Evolutionary conservation across 2,329 filamentous ascomycete species (phyloP), one percentile per base, ranked within the genome.

Genomic region (Fusarium paranaense): DNA sequence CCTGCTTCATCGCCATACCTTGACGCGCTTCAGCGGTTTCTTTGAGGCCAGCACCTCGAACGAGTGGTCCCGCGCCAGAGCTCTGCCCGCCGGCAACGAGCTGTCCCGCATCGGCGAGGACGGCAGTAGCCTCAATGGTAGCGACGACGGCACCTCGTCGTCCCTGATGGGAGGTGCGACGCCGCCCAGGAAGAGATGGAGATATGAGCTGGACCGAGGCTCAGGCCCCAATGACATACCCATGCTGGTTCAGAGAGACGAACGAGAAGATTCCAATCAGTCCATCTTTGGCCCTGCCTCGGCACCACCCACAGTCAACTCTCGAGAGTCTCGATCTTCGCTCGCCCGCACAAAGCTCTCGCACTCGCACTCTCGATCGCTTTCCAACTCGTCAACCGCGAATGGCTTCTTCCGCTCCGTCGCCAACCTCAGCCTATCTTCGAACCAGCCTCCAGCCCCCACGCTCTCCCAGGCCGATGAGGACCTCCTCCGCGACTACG

Each of bases 1-100:
- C 81, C 87, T 98, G 56, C 88, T 98, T 66, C 96, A 98, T 84
- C 89, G 92, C 69, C 89, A 98, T 79, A 98, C 96, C 45, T 86
- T 98, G 75, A 92, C 94, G 35, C 94, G 97, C 83, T 97, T 94
- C 79, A 98, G 95, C 7, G 95, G 95, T 18, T 98, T 98, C 86
- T 98, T 98, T 81, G 94, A 97, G 82, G 93, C 94, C 27, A 94
- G 91, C 80, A 95, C 92, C 52, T 95, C 91, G 78, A 91, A 92
- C 66, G 92, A 95, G 81, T 97, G 94, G 94, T 82, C 82, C 33
- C 84, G 79, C 65, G 74, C 76, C 11, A 78, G 73, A 11, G 78
- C 76, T 66, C 81, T 73, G 59, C 76, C 79, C 18, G 70, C 77
- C 9, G 82, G 82, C 6, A 82, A 82, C 60, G 85, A 91, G 69